Base-by-base conservation (phyloP, 2,329 filamentous ascomycete species). In the Arthroderma sp. region DNA sequence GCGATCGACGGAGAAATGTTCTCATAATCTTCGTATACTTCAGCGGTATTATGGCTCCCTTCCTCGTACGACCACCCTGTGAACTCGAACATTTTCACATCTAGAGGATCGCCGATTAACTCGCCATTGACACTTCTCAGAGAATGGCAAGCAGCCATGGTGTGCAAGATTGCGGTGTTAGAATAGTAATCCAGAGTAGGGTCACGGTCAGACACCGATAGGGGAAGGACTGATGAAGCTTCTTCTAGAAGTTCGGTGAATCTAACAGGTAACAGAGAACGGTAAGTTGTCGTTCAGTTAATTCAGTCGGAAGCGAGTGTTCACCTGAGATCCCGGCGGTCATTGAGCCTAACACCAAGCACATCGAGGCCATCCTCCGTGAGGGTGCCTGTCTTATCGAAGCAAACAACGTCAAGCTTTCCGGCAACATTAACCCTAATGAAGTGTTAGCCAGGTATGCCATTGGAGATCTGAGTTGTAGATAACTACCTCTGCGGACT, bases 81-180 rank as follows among this genome's bases (percentile, higher is more conserved):
- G 54, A 94, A 98, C 52, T 94, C 82, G 59, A 98, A 98, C 91
- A 98, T 98, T 61, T 96, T 96, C 46, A 95, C 72, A 61, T 98
- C 91, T 1, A 98, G 71, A 4, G 93, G 91, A 57, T 98, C 91
- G 1, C 91, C 91, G 31, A 98, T 74, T 36, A 96, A 75, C 58
- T 95, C 87, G 40, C 78, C 82, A 50, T 96, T 88, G 10, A 98
- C 82, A 7, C 82, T 77, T 39, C 88, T 78, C 6, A 98, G 71
- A 0, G 89, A 94, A 61, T 98, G 91, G 47, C 91, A 98, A 0
- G 91, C 98, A 6, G 91, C 87, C 91, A 98, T 98, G 0, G 87
- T 88, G 58, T 91, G 88, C 3, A 96, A 69, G 8, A 84, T 83
- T 5, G 83, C 83, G 53, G 78, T 78, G 54, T 81, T 76, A 7